These are phyloP conservation scores for Dendrobium catenatum DNA, from an alignment of 106 monocot species.

Conservation along the genomic window DNA sequence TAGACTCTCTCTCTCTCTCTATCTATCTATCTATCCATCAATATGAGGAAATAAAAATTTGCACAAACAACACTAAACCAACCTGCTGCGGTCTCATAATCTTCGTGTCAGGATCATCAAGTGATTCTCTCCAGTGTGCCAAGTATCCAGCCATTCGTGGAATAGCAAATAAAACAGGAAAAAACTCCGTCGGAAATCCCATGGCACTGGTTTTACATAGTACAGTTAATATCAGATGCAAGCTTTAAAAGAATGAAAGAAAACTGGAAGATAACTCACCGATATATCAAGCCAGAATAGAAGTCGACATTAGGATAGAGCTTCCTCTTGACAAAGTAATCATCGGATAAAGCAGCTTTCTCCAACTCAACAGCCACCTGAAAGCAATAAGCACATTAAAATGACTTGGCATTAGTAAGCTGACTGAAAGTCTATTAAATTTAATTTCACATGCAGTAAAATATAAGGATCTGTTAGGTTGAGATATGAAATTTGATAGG, in stretches of 20 bases:
- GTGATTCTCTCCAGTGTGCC: constrained; percentile 95
- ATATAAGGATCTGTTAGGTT: neutral
- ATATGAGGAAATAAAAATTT: neutral
- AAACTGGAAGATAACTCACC: constrained; percentile 22
- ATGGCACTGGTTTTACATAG: constrained; percentile 57
- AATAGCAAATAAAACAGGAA: constrained; percentile 83
- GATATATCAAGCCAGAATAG: constrained; percentile 91
- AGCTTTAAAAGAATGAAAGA: neutral
- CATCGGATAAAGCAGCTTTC: constrained; percentile 92
- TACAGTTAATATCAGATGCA: constrained; percentile 14
- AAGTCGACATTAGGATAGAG: constrained; percentile 99
- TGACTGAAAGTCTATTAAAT: neutral
- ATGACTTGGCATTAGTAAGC: neutral
- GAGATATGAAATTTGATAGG: neutral
- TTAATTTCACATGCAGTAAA: neutral
- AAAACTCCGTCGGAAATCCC: constrained; percentile 97
- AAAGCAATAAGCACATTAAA: neutral
- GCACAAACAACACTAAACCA: constrained; percentile 7
- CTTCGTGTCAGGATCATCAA: constrained; percentile 99
- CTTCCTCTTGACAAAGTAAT: constrained; percentile 86
- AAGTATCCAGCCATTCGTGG: constrained; percentile 96
- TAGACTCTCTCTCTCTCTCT: no score
- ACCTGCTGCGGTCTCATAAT: constrained; percentile 98
- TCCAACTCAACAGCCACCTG: constrained; percentile 95
- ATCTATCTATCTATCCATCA: no score